Base-by-base conservation (phyloP, 352 stramenopile genomes). In the Discostella stelligera region DNA sequence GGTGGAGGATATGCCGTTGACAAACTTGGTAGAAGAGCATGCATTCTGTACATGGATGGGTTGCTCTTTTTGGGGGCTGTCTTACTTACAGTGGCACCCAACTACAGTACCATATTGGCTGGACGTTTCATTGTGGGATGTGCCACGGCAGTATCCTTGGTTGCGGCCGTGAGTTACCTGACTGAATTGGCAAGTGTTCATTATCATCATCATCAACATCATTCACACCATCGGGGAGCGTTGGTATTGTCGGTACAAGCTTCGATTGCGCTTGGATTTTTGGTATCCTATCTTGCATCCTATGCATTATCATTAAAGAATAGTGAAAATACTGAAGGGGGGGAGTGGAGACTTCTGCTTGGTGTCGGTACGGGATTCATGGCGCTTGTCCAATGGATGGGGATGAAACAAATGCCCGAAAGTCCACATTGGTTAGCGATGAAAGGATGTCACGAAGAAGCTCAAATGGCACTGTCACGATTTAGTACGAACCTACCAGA, bases 191-290 rank as follows among this genome's bases (percentile, higher is more conserved):
- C 87, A 9, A 91, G 90, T 37, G 69, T 77, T 3, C 52, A 93
- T 72, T 82, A 88, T 25, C 7, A 44, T 44, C 7, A 11, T 44
- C 1, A 3, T 13, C 37, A 44, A 44, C 37, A 44, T 44, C 25
- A 3, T 13, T 8, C 4, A 44, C 37, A 44, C 13, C 25, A 77
- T 66, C 71, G 93, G n/a, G 93, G 93, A 11, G 66, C 70, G 10
- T 88, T 95, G 56, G 89, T 96, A 16, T 91, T 77, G 2, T 71
- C 91, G 3, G 94, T 95, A 64, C 90, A 93, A 65, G 84, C 93
- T 9, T 92, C 86, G 61, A 93, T 95, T 60, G 89, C 83, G 32
- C 74, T 92, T 13, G 93, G 93, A 6, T 92, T 92, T 66, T 77
- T 92, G 25, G 48, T 90, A 21, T 79, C 86, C 0, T 92, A 90